Evolutionary conservation across 768 basidiomycete species (phyloP).

Genomic region (Gelatoporia subvermispora): DNA sequence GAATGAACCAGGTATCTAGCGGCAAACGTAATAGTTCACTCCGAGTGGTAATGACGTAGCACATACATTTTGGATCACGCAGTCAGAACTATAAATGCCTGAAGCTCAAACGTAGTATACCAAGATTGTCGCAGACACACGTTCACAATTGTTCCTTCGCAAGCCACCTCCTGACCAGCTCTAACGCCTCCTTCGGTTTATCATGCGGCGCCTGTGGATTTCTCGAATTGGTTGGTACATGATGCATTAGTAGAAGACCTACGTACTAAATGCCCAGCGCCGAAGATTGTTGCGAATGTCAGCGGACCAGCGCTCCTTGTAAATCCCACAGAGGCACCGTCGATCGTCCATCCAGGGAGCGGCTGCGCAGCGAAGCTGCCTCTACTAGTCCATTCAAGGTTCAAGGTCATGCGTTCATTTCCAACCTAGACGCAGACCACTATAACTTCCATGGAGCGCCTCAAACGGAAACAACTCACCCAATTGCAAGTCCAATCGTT

Average conservation of each 20-base stretch:
- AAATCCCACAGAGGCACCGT: constrained; percentile 47
- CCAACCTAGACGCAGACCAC: constrained; percentile 64
- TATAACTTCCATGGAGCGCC: no score
- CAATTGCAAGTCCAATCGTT: constrained; percentile 59
- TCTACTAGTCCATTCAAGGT: constrained; percentile 56
- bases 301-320: constrained; percentile 50
- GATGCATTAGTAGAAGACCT: constrained; percentile 1
- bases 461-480: constrained; percentile 13
- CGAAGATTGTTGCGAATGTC: constrained; percentile 57
- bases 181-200: constrained; percentile 50
- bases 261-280: constrained; percentile 77
- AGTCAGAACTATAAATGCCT: no score
- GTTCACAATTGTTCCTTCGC: constrained; percentile 20
- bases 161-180: constrained; percentile 47
- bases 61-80: no score
- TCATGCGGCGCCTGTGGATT: constrained; percentile 51
- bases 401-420: constrained; percentile 56
- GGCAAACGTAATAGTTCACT: no score
- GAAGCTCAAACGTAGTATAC: no score
- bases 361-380: constrained; percentile 38
- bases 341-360: constrained; percentile 51
- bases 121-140: no score
- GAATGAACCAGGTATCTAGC: no score
- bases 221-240: background rate
- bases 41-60: no score